Evolutionary conservation across 2,329 filamentous ascomycete genomes (phyloP), one percentile per base, ranked within the genome.

Genomic region (Huntiella decipiens): DNA sequence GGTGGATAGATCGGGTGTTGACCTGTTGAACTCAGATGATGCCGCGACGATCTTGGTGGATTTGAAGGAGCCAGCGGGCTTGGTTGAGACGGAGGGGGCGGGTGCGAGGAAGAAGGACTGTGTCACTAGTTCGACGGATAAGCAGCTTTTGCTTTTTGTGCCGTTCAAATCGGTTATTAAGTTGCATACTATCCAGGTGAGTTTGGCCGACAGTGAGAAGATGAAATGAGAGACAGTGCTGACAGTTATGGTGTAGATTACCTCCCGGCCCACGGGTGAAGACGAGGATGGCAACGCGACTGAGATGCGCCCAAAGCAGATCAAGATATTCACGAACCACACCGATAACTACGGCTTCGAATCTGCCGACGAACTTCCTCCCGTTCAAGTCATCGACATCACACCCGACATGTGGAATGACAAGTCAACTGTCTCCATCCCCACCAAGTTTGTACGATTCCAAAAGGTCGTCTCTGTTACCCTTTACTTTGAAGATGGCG

Each of bases 61-160:
- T 13, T 15, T 13, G 17, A 28, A 22, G 17, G 22, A 13, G 12
- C 39, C 39, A n/a, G 28, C 39, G n/a, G 10, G 17, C 15, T 42
- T 13, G 39, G 39, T 3, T 55, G 70, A 64, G 46, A 77, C 77
- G 57, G 62, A 60, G 13, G 60, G 63, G 7, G 63, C 65, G 32
- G 50, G 52, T 32, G 60, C 65, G 22, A 52, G 52, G 46, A 15
- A 31, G 8, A 75, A 74, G 57, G 88, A 98, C 62, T 96, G 83
- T 79, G 78, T 96, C 16, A 84, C 95, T 67, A 95, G 85, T 61
- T 88, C 95, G 58, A 92, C 88, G 33, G 91, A 98, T 58, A 87
- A 96, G 64, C 91, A 98, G 67, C 67, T 98, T 51, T 82, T 96
- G 72, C 71, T 98, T 40, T 96, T 79, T 62, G 70, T 92, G 48